Evolutionary conservation across 768 basidiomycete species (phyloP).

Genomic region (Glaciozyma antarctica): DNA sequence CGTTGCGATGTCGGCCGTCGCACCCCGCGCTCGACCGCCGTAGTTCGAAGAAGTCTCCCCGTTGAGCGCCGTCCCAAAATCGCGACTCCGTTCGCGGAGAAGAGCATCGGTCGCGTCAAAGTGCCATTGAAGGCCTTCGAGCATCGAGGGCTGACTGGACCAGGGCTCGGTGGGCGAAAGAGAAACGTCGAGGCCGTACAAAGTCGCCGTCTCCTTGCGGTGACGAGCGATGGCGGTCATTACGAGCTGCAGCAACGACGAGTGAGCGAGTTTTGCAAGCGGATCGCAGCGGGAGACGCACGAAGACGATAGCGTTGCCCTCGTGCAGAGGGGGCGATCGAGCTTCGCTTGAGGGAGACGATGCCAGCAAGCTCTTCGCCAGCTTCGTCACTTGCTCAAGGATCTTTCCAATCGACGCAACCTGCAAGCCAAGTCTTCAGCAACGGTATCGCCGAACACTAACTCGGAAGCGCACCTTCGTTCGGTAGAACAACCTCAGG

Average conservation of each 20-base stretch:
- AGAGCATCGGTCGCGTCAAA: slow-evolving; percentile 48
- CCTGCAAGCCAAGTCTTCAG: slow-evolving; percentile 35
- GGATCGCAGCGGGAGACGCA: slow-evolving; percentile 39
- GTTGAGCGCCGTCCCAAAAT: slow-evolving; percentile 38
- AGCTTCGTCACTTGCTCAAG: slow-evolving; percentile 54
- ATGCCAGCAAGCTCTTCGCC: slow-evolving; percentile 44
- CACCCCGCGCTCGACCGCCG: background rate
- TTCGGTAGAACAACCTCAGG: slow-evolving; percentile 74
- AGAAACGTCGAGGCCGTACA: slow-evolving; percentile 72
- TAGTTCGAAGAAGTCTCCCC: slow-evolving; percentile 21
- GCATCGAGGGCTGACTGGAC: slow-evolving; percentile 62
- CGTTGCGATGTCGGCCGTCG: background rate
- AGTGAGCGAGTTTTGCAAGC: background rate
- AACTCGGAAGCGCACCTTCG: slow-evolving; percentile 38
- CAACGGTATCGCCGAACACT: no score
- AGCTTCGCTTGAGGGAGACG: slow-evolving; percentile 41
- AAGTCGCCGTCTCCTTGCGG: slow-evolving; percentile 55
- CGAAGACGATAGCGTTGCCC: slow-evolving; percentile 60
- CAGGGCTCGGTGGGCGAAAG: slow-evolving; percentile 52
- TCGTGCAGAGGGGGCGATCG: slow-evolving; percentile 49
- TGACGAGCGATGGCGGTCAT: slow-evolving; percentile 65
- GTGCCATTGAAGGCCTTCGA: slow-evolving; percentile 61
- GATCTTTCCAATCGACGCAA: slow-evolving; percentile 57
- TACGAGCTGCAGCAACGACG: slow-evolving; percentile 51
- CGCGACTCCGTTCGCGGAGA: slow-evolving; percentile 38